Evolutionary conservation across 2,329 filamentous ascomycete species (phyloP).

Genomic region (Pestalotiopsis sp.): DNA sequence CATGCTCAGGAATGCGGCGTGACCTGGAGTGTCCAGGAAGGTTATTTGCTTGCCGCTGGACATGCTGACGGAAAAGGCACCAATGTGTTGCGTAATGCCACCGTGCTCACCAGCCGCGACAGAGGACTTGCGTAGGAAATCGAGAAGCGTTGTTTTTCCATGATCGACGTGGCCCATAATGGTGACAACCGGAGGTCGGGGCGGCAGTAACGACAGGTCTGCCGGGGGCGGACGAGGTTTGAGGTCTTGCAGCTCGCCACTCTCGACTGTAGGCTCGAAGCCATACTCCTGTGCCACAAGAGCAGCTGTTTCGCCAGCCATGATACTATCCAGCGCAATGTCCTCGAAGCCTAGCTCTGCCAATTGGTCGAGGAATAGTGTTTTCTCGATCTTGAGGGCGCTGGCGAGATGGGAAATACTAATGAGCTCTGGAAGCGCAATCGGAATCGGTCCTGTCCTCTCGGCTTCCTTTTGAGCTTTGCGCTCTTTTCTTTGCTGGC

Average conservation of each 20-base stretch:
- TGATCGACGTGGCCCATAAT: constrained; percentile 99
- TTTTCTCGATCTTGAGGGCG: constrained; percentile 70
- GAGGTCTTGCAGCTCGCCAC: constrained; percentile 69
- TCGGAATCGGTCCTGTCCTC: constrained; percentile 50
- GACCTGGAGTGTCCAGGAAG: constrained; percentile 94
- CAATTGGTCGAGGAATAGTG: constrained; percentile 75
- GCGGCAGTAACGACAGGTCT: constrained; percentile 69
- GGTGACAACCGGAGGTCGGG: constrained; percentile 89
- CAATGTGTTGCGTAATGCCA: constrained; percentile 98
- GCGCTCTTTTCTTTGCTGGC: constrained; percentile 40
- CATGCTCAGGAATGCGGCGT: constrained; percentile 96
- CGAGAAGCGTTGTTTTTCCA: constrained; percentile 94
- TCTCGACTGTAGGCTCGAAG: constrained; percentile 80
- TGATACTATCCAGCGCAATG: constrained; percentile 77
- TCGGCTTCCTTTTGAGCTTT: constrained; percentile 42
- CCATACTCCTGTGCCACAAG: constrained; percentile 92
- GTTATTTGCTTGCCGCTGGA: constrained; percentile 88
- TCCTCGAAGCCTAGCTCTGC: constrained; percentile 89
- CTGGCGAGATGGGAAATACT: constrained; percentile 81
- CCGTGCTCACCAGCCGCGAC: constrained; percentile 91
- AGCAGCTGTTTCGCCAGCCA: constrained; percentile 88
- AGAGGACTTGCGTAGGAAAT: constrained; percentile 91
- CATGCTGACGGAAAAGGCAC: constrained; percentile 91
- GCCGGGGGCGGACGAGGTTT: constrained; percentile 68
- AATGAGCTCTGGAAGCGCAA: constrained; percentile 89